These are phyloP conservation scores for Colletotrichum eremochloae DNA, from an alignment of 2,329 filamentous ascomycete genomes.

Conservation along the genomic window DNA sequence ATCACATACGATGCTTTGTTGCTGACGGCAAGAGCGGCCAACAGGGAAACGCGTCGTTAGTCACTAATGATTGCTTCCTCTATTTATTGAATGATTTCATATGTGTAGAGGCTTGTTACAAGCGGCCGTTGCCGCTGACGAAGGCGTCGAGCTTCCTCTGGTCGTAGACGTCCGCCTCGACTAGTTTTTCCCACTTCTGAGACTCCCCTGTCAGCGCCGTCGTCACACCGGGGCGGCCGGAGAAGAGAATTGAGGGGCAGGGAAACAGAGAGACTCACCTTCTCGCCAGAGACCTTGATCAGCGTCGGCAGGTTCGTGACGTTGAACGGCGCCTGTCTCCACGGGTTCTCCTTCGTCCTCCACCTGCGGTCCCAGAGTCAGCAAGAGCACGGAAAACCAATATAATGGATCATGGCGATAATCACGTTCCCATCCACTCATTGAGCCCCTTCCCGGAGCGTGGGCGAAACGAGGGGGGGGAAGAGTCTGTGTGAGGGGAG, in stretches of 20 bases:
- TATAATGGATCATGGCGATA: not conserved
- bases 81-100: not conserved
- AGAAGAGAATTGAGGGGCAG: too few relatives aligned
- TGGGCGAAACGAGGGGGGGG: not conserved
- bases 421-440: too few relatives aligned
- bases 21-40: too few relatives aligned
- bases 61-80: not conserved
- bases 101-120: not conserved
- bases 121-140: constrained; percentile 20
- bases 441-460: not conserved
- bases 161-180: constrained; percentile 39
- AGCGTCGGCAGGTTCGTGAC: constrained; percentile 38
- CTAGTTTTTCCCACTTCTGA: constrained; percentile 38
- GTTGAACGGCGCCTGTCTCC: constrained; percentile 40
- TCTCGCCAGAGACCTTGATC: constrained; percentile 36
- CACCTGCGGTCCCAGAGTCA: constrained; percentile 8
- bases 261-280: constrained; percentile 9
- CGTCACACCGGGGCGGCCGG: not conserved
- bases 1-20: not conserved
- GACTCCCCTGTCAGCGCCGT: constrained; percentile 14
- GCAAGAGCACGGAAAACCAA: not conserved
- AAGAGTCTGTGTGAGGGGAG: not conserved
- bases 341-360: constrained; percentile 39
- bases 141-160: constrained; percentile 39
- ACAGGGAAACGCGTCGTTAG: not conserved